Base-by-base conservation (phyloP, 495 filamentous ascomycete species). In the Pyronema domesticum region DNA sequence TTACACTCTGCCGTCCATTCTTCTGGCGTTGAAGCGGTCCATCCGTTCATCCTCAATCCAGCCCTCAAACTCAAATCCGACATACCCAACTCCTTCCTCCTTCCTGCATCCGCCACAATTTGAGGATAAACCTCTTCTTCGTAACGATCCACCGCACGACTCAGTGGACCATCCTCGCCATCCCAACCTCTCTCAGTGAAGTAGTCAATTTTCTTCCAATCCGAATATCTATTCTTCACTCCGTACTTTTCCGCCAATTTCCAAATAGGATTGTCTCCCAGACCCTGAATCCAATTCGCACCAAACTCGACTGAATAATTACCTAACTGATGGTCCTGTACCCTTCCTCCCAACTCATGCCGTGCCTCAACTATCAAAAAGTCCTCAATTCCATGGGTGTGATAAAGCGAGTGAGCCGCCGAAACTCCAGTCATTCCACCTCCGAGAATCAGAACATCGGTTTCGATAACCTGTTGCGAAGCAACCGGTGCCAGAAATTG, bases 271-370 rank as follows among this genome's bases (percentile, higher is more conserved):
- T 87, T 87, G 4, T 69, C 73, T 0, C 76, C 80, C 6, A 83
- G 67, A 0, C 83, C 82, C 70, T 88, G 82, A 1, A 86, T 77
- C 81, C 81, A 85, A 56, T 84, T 85, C 7, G 80, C 80, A 8
- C 81, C 81, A 13, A 80, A 67, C 62, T 85, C 81, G n/a, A 85
- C 68, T 0, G 67, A 55, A 23, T 70, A 65, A 14, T 66, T 62
- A 6, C 83, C 82, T 62, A 88, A 85, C 0, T 66, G 71, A 0
- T 75, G 74, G 53, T 76, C 68, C 19, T 59, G 62, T n/a, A 72
- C 68, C 33, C 60, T 54, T 55, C 55, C 67, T 30, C 58, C 58
- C 18, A 59, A 56, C 35, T 59, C 58, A 54, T 76, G 68, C 50
- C 67, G 65, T 30, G 75, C 74, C 44, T 88, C 83, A 14, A 88